Percentiles rank a stretch among this genome's conserved stretches.
These are phyloP conservation scores for Podila horticola DNA, from an alignment of 192 early-diverging fungal genomes.

Conservation along the genomic window DNA sequence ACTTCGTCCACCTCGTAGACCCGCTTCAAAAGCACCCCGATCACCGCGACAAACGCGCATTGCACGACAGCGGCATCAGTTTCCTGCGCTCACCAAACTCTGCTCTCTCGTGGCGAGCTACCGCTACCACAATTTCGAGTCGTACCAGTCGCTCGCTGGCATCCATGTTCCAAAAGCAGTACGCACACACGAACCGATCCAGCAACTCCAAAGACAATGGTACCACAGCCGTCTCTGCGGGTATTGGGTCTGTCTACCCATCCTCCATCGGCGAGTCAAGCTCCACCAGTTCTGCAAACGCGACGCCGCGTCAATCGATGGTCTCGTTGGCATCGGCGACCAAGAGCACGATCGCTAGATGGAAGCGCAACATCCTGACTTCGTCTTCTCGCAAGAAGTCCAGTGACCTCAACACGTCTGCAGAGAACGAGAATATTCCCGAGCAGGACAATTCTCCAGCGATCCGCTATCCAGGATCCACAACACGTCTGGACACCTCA, in stretches of 20 bases:
- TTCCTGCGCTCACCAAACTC: background rate
- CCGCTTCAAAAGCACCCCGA: background rate
- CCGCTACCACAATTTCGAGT: background rate
- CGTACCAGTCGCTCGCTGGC: background rate
- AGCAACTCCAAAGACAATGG: too few relatives aligned
- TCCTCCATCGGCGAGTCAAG: too few relatives aligned
- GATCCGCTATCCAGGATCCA: too few relatives aligned
- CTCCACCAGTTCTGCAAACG: too few relatives aligned
- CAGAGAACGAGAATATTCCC: too few relatives aligned
- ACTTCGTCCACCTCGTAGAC: background rate
- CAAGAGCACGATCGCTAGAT: constrained; percentile 6
- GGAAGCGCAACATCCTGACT: background rate
- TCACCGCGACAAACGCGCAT: background rate
- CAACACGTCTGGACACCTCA: too few relatives aligned
- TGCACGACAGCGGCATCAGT: background rate
- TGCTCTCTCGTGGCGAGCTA: background rate
- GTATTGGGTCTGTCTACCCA: too few relatives aligned
- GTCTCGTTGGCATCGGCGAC: background rate
- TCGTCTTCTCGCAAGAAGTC: background rate
- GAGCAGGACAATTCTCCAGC: too few relatives aligned
- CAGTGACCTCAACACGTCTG: too few relatives aligned
- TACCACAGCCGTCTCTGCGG: too few relatives aligned
- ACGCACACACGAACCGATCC: background rate
- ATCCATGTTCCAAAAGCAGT: background rate
- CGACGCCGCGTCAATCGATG: background rate